Evolutionary conservation across 2,329 filamentous ascomycete genomes (phyloP).

Genomic region (Domatiomyces globalis): DNA sequence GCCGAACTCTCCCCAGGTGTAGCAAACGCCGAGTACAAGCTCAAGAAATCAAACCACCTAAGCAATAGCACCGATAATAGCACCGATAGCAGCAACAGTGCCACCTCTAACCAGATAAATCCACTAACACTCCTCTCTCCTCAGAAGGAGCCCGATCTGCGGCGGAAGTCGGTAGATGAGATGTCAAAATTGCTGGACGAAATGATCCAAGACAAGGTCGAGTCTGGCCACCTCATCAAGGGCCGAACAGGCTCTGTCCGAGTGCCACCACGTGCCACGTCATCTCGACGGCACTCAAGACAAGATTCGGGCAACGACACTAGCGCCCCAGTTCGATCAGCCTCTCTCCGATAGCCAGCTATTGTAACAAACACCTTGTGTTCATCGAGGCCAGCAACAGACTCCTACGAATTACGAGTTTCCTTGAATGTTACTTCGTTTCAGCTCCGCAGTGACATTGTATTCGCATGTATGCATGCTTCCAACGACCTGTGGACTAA

Average conservation of each 20-base stretch:
- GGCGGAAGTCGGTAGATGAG: conserved; percentile 64
- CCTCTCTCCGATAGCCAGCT: neutral
- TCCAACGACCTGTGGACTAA: neutral
- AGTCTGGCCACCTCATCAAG: conserved; percentile 57
- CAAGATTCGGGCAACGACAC: conserved; percentile 8
- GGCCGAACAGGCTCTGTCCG: conserved; percentile 53
- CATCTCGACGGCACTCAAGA: conserved; percentile 23
- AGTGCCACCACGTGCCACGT: conserved; percentile 22
- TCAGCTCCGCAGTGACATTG: neutral
- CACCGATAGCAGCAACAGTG: conserved; percentile 22
- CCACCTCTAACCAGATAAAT: conserved; percentile 12
- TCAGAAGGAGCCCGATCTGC: conserved; percentile 32
- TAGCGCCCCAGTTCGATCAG: neutral
- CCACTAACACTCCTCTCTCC: conserved; percentile 23
- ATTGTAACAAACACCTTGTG: neutral
- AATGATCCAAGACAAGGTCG: conserved; percentile 84
- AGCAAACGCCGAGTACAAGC: conserved; percentile 22
- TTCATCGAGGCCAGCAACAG: neutral
- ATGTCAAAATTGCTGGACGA: conserved; percentile 89
- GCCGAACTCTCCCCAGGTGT: conserved; percentile 45
- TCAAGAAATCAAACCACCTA: conserved; percentile 10
- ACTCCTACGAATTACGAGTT: neutral
- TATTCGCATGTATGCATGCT: neutral
- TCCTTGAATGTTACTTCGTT: neutral
- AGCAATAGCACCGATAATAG: conserved; percentile 10